Evolutionary conservation across 2,329 filamentous ascomycete species (phyloP).

Genomic region (Cryphonectria carpinicola): DNA sequence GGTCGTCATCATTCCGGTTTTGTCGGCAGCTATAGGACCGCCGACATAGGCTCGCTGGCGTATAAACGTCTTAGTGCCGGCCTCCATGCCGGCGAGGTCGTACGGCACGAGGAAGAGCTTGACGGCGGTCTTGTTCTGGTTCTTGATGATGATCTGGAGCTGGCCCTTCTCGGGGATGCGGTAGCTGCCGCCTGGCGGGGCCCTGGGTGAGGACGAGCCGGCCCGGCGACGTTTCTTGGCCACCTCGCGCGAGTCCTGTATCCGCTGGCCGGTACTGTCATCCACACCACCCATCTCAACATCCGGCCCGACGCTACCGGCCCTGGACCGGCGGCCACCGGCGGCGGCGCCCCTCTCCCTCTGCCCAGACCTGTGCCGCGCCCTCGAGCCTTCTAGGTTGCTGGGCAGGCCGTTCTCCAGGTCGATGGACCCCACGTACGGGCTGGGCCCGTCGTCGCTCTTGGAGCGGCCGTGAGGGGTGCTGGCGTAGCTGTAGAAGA

Average conservation of each 20-base stretch:
- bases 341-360: background rate
- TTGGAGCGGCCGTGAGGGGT: conserved; percentile 66
- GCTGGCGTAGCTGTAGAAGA: conserved; percentile 90
- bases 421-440: conserved; percentile 93
- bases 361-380: conserved; percentile 48
- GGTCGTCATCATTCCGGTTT: background rate
- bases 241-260: conserved; percentile 17
- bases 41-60: conserved; percentile 90
- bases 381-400: conserved; percentile 51
- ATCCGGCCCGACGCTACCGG: conserved; percentile 41
- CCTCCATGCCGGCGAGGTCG: conserved; percentile 88
- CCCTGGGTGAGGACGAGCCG: conserved; percentile 50
- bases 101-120: conserved; percentile 96
- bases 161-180: conserved; percentile 93
- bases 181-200: conserved; percentile 86
- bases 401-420: conserved; percentile 77
- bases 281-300: conserved; percentile 31
- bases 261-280: background rate
- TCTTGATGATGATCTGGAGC: conserved; percentile 96
- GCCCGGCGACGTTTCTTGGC: conserved; percentile 45
- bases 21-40: conserved; percentile 69
- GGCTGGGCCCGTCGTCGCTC: conserved; percentile 84
- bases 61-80: conserved; percentile 94
- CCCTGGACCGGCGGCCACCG: conserved; percentile 28
- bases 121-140: conserved; percentile 96